Conservation (phyloP, 805 yeast genomes). For the Yarrowia sp. region DNA sequence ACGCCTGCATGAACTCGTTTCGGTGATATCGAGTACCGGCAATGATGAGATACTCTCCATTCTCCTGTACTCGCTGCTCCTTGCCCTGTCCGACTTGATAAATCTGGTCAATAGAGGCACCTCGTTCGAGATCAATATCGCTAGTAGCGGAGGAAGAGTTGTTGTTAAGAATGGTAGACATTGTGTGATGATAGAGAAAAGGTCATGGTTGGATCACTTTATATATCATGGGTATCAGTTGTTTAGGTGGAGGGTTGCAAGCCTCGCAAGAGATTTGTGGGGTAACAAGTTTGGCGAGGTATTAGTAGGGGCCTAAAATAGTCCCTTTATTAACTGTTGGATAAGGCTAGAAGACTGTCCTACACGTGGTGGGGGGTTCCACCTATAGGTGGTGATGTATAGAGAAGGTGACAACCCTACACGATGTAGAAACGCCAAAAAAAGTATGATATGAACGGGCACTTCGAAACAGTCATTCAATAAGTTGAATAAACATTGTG, state of each 20-base stretch:
- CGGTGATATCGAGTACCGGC: conserved; percentile 70
- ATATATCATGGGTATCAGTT: not conserved
- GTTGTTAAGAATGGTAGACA: not conserved
- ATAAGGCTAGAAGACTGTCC: not conserved
- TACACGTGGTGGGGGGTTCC: not conserved
- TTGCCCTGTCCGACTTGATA: not conserved
- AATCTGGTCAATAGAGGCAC: not conserved
- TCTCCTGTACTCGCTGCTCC: conserved; percentile 49
- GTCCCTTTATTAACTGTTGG: not conserved
- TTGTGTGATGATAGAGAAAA: not conserved
- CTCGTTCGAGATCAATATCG: conserved; percentile 8
- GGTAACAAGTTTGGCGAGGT: not conserved
- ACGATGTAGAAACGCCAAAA: not conserved
- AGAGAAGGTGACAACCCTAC: not conserved
- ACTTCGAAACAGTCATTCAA: not conserved
- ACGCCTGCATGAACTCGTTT: conserved; percentile 66
- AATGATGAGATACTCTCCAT: conserved; percentile 66
- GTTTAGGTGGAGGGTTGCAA: not conserved
- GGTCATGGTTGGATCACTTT: not conserved
- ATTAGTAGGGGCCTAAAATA: not conserved
- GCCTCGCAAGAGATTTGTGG: not conserved
- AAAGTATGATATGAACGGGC: no score
- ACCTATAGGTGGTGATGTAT: conserved; percentile 9
- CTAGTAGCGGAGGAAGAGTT: not conserved
- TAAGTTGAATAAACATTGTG: not conserved